These are phyloP conservation scores for Myriosclerotinia scirpicola DNA, from an alignment of 2,329 filamentous ascomycete genomes.

Conservation along the genomic window DNA sequence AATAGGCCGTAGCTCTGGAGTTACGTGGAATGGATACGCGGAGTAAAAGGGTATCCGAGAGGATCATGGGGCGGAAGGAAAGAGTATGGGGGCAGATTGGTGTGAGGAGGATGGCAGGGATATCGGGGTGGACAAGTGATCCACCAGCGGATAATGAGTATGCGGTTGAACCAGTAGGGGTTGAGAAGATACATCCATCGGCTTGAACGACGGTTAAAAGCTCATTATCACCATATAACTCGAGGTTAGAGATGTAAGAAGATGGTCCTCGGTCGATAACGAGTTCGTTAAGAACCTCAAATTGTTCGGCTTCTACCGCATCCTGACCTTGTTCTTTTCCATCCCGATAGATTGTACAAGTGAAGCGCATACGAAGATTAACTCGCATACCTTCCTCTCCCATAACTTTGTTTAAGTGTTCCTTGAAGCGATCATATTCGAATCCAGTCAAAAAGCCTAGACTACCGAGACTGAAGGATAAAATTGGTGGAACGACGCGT, in stretches of 20 bases:
- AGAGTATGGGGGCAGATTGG: conserved; percentile 97
- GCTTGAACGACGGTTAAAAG: conserved; percentile 94
- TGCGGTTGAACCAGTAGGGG: conserved; percentile 89
- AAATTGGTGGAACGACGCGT: conserved; percentile 78
- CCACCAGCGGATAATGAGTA: conserved; percentile 96
- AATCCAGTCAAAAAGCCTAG: conserved; percentile 88
- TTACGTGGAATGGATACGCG: conserved; percentile 82
- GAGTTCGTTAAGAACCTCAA: conserved; percentile 96
- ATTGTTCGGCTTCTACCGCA: conserved; percentile 87
- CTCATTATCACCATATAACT: conserved; percentile 93
- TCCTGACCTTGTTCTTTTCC: conserved; percentile 59
- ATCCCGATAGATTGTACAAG: conserved; percentile 89
- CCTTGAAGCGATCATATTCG: conserved; percentile 83
- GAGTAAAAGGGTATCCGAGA: conserved; percentile 90
- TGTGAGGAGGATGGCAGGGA: conserved; percentile 92
- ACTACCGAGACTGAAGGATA: conserved; percentile 81
- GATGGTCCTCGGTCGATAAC: conserved; percentile 97
- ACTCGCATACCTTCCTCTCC: conserved; percentile 94
- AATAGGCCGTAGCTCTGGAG: conserved; percentile 91
- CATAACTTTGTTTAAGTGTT: conserved; percentile 86
- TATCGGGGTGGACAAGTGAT: conserved; percentile 92
- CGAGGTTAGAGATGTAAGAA: conserved; percentile 94
- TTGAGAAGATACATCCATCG: conserved; percentile 96
- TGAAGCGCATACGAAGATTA: conserved; percentile 97
- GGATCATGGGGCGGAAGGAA: conserved; percentile 95